Evolutionary conservation across 2,329 filamentous ascomycete species (phyloP).

Genomic region (Orbilia ellipsospora): DNA sequence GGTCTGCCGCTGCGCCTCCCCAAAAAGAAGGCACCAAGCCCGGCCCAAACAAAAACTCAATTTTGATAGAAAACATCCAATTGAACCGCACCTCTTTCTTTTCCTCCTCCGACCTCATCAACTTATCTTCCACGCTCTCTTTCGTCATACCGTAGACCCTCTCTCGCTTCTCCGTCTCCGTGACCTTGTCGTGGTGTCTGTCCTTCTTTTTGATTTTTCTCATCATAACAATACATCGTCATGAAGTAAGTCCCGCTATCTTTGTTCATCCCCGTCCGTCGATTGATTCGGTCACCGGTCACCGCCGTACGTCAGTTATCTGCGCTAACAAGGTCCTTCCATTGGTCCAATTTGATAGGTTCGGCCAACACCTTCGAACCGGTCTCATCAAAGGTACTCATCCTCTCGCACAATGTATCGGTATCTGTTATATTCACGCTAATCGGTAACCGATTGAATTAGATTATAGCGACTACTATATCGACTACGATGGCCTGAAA

Average conservation of each 20-base stretch:
- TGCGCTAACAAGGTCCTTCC: slow-evolving; percentile 34
- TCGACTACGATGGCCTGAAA: slow-evolving; percentile 96
- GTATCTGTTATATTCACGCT: neutral
- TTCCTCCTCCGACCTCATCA: slow-evolving; percentile 4
- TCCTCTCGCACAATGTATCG: neutral
- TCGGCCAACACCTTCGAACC: slow-evolving; percentile 95
- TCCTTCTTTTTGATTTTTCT: too few relatives aligned
- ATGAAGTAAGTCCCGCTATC: neutral
- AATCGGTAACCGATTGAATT: too few relatives aligned
- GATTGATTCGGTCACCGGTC: slow-evolving; percentile 1
- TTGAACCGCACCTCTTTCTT: slow-evolving; percentile 5
- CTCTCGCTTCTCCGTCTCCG: neutral
- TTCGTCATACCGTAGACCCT: slow-evolving; percentile 4
- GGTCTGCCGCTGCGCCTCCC: slow-evolving; percentile 43
- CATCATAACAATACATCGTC: too few relatives aligned
- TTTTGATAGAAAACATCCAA: too few relatives aligned
- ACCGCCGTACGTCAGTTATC: slow-evolving; percentile 1
- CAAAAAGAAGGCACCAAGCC: slow-evolving; percentile 40
- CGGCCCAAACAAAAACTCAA: slow-evolving; percentile 24
- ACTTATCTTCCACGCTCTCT: neutral
- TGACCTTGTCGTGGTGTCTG: too few relatives aligned
- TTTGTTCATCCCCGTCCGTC: neutral
- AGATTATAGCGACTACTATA: slow-evolving; percentile 98
- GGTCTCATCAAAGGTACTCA: slow-evolving; percentile 79
- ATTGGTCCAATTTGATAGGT: slow-evolving; percentile 66